These are phyloP conservation scores for Cardamine resedifolia DNA, from an alignment of 345 rosid genomes.

Conservation along the genomic window DNA sequence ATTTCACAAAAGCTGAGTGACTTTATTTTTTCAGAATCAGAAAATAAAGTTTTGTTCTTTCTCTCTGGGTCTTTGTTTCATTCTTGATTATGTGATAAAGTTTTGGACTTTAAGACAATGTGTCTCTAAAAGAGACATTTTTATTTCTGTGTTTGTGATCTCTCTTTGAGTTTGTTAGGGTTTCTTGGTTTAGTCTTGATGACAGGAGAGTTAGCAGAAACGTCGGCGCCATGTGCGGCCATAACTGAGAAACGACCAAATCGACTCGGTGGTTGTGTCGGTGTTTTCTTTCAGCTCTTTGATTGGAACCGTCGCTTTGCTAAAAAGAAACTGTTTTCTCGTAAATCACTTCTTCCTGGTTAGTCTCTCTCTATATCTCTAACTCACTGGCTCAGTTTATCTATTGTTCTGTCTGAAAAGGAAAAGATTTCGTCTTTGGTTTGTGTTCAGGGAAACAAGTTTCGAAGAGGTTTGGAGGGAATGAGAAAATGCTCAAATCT, in stretches of 20 bases:
- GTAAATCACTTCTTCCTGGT: constrained; percentile 81
- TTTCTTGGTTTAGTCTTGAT: constrained; percentile 7
- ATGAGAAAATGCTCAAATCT: constrained; percentile 86
- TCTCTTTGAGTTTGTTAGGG: constrained; percentile 23
- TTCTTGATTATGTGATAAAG: constrained; percentile 2
- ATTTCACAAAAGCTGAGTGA: constrained; percentile 23
- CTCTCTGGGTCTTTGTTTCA: background rate
- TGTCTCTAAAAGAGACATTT: constrained; percentile 19
- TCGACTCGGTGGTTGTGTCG: constrained; percentile 80
- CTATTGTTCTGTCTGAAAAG: background rate
- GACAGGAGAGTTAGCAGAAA: constrained; percentile 55
- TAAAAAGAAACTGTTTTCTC: constrained; percentile 79
- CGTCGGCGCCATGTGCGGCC: constrained; percentile 52
- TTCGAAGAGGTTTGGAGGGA: constrained; percentile 64
- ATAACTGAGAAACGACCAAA: constrained; percentile 66
- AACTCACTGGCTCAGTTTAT: background rate
- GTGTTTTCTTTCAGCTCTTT: constrained; percentile 84
- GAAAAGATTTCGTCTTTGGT: constrained; percentile 2
- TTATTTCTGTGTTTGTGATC: background rate
- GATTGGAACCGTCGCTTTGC: constrained; percentile 88
- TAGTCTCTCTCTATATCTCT: background rate
- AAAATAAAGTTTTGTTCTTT: background rate
- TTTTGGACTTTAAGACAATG: constrained; percentile 6
- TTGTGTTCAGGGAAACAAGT: constrained; percentile 53
- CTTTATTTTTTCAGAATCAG: background rate